A percentile compares a stretch with the other conserved stretches of the same genome.
phyloP scores from a whole-genome alignment of 1,284 basidiomycete genomes.

The Fomitopsis pinicola region DNA sequence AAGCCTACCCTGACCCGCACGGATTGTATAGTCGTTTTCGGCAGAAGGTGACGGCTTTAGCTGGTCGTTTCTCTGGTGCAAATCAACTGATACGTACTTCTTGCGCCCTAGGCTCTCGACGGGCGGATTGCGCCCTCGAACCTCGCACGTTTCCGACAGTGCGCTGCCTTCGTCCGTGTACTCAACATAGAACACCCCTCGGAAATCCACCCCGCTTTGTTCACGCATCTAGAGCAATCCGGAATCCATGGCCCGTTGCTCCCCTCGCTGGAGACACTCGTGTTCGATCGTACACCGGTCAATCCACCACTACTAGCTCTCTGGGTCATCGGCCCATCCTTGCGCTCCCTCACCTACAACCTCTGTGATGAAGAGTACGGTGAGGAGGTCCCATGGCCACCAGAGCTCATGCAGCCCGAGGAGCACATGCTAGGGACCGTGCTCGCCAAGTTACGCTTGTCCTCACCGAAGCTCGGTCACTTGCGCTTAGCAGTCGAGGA shows the following conservation, averaged over 20 bases:
- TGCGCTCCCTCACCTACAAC: neutral
- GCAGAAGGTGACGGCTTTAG: neutral
- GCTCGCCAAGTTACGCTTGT: neutral
- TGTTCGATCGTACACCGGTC: too few relatives aligned
- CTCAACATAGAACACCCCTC: neutral
- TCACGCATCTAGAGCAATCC: neutral
- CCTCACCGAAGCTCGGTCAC: neutral
- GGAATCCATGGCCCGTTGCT: neutral
- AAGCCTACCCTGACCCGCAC: neutral
- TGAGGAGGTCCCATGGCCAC: too few relatives aligned
- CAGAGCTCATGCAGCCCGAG: neutral
- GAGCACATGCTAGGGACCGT: neutral
- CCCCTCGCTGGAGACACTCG: neutral
- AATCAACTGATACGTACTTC: neutral
- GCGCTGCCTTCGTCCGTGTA: neutral
- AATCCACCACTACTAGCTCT: neutral
- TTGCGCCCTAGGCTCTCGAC: neutral
- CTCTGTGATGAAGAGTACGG: neutral
- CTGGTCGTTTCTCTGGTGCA: neutral
- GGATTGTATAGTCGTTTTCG: neutral
- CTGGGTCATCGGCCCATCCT: neutral
- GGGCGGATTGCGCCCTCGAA: neutral
- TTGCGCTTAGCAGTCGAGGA: neutral
- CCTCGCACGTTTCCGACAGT: neutral
- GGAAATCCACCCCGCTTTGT: neutral